Evolutionary conservation across 805 yeast species (phyloP).

Genomic region (Zygotorulaspora danielsina): DNA sequence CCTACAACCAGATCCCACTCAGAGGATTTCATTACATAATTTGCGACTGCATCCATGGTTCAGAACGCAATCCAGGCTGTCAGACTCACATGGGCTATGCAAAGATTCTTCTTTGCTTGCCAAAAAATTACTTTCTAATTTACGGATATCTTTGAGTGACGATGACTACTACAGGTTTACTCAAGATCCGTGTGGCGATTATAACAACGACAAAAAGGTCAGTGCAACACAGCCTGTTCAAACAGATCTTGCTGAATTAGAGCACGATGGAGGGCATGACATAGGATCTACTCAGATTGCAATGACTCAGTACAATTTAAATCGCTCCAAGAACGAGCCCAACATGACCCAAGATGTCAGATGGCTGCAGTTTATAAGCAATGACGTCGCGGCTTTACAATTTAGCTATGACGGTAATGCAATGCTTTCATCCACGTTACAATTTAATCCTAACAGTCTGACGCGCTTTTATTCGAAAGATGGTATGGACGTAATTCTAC

Average conservation of each 20-base stretch:
- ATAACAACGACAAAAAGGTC: background rate
- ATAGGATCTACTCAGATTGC: slow-evolving; percentile 26
- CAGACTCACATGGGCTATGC: slow-evolving; percentile 48
- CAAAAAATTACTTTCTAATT: slow-evolving; percentile 45
- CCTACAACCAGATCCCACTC: slow-evolving; percentile 45
- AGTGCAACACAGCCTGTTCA: slow-evolving; percentile 46
- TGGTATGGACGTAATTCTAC: slow-evolving; percentile 27
- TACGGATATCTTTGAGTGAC: slow-evolving; percentile 52
- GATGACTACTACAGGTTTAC: slow-evolving; percentile 38
- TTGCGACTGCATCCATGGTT: slow-evolving; percentile 56
- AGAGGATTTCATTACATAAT: slow-evolving; percentile 41
- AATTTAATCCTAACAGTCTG: slow-evolving; percentile 25
- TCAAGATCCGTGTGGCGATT: slow-evolving; percentile 12
- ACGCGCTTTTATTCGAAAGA: slow-evolving; percentile 32
- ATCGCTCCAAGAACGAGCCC: slow-evolving; percentile 3
- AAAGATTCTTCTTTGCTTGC: slow-evolving; percentile 50
- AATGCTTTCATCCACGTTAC: slow-evolving; percentile 2
- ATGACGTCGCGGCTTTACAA: slow-evolving; percentile 30
- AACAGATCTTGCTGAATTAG: slow-evolving; percentile 40
- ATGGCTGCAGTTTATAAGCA: slow-evolving; percentile 25
- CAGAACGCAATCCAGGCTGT: slow-evolving; percentile 40
- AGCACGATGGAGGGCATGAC: slow-evolving; percentile 16
- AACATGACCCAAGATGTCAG: slow-evolving; percentile 19
- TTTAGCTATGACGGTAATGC: slow-evolving; percentile 15
- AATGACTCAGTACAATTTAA: slow-evolving; percentile 15